phyloP scores from a whole-genome alignment of 768 basidiomycete genomes.

The Boletus barrowsii region DNA sequence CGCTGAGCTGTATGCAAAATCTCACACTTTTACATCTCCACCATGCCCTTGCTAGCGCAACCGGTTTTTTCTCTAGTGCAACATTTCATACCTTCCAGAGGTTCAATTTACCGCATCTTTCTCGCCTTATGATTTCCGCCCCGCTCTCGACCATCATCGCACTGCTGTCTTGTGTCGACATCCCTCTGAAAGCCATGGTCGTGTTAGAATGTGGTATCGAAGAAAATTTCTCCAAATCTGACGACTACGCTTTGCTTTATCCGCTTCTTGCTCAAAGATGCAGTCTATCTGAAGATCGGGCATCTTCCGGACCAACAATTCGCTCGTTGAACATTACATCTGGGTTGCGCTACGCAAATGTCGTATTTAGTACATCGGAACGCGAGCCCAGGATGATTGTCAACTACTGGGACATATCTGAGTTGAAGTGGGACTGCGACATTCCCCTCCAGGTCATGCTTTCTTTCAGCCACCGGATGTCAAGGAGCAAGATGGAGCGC shows the following conservation, averaged over 20 bases:
- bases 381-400: too few relatives aligned
- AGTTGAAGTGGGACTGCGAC: too few relatives aligned
- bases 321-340: too few relatives aligned
- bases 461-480: too few relatives aligned
- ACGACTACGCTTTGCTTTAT: background rate
- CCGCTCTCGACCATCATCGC: background rate
- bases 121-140: constrained; percentile 2
- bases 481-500: too few relatives aligned
- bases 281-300: background rate
- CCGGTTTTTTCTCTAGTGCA: background rate
- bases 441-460: too few relatives aligned
- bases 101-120: constrained; percentile 1
- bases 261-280: background rate
- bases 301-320: too few relatives aligned
- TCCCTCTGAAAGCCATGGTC: background rate
- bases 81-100: background rate
- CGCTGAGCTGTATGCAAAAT: too few relatives aligned
- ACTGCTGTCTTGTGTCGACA: background rate
- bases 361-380: too few relatives aligned
- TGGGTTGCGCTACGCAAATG: too few relatives aligned
- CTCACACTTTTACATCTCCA: constrained; percentile 31
- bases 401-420: too few relatives aligned
- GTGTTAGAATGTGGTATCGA: background rate
- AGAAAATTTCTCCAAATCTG: background rate
- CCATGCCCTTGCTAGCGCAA: constrained; percentile 16